Evolutionary conservation across 129 eudicot genomes (phyloP).

Genomic region (Rutidosis leptorrhynchoides): DNA sequence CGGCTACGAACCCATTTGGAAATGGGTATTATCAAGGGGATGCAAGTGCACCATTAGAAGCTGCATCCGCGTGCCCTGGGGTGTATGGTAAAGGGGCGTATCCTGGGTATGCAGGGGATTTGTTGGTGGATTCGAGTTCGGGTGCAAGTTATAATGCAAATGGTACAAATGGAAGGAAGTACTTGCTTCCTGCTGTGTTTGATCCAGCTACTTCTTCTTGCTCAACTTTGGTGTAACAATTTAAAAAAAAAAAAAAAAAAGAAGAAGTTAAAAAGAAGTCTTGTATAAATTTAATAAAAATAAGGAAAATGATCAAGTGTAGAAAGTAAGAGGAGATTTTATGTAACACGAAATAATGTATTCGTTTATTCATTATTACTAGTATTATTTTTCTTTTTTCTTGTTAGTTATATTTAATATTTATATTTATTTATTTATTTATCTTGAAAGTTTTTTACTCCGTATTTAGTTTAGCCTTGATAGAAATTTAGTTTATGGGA

Average conservation of each 20-base stretch:
- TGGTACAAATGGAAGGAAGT: slow-evolving; percentile 66
- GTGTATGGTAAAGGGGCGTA: slow-evolving; percentile 67
- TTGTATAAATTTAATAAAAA: slow-evolving; percentile 19
- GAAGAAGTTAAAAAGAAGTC: not conserved
- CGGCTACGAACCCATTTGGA: slow-evolving; percentile 61
- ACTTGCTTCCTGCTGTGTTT: slow-evolving; percentile 61
- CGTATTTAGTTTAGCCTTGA: not conserved
- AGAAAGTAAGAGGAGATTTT: not conserved
- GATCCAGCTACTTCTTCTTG: slow-evolving; percentile 58
- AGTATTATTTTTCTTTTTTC: too few species aligned
- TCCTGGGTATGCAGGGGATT: slow-evolving; percentile 68
- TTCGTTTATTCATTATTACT: slow-evolving; percentile 20
- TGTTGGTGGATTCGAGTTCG: slow-evolving; percentile 52
- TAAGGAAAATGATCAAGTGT: not conserved
- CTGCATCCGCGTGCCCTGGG: slow-evolving; percentile 66
- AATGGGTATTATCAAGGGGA: slow-evolving; percentile 63
- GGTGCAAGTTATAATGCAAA: slow-evolving; percentile 83
- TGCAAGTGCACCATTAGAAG: slow-evolving; percentile 52
- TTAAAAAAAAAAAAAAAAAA: not conserved
- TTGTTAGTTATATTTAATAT: too few species aligned
- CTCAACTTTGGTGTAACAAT: slow-evolving; percentile 45
- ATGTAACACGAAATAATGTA: slow-evolving; percentile 15
- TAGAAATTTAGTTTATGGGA: too few species aligned
- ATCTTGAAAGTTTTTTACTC: not conserved
- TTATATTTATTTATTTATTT: not conserved